A percentile compares a stretch with the other conserved stretches of the same genome.
Evolutionary conservation across 2,329 filamentous ascomycete genomes (phyloP).

Genomic region (Xylaria digitata): DNA sequence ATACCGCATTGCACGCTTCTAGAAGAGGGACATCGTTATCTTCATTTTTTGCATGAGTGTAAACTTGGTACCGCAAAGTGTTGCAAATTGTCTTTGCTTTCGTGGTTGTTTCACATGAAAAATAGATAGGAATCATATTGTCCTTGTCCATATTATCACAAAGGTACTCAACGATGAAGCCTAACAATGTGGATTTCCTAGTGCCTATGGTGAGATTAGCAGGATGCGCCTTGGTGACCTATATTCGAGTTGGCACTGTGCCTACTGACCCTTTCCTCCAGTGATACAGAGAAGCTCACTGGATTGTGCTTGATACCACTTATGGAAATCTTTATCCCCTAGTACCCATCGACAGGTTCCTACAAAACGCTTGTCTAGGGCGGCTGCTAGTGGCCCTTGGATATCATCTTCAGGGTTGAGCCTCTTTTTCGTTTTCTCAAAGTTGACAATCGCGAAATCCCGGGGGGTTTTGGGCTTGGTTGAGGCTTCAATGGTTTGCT

Average conservation of each 20-base stretch:
- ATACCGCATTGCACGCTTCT: constrained; percentile 5
- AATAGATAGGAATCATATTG: constrained; percentile 7
- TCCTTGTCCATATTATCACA: constrained; percentile 1
- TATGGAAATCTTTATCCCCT: neutral
- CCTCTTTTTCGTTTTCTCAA: constrained; percentile 1
- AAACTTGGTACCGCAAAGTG: constrained; percentile 1
- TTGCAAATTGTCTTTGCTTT: neutral
- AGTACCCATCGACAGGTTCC: constrained; percentile 9
- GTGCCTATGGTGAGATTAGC: neutral
- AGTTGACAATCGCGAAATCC: constrained; percentile 2
- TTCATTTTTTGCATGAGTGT: neutral
- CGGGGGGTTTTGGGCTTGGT: constrained; percentile 1
- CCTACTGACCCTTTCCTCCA: neutral
- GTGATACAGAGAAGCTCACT: constrained; percentile 2
- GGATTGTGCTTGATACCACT: constrained; percentile 5
- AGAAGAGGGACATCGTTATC: neutral
- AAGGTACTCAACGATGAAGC: neutral
- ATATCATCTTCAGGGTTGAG: neutral
- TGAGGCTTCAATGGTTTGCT: constrained; percentile 5
- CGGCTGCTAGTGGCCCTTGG: neutral
- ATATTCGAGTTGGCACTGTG: too few relatives aligned
- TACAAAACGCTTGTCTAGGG: neutral
- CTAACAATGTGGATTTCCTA: constrained; percentile 4
- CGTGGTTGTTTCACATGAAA: constrained; percentile 4
- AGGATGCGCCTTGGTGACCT: neutral